phyloP scores from a whole-genome alignment of 2,329 filamentous ascomycete species.

The Colletotrichum chrysophilum region DNA sequence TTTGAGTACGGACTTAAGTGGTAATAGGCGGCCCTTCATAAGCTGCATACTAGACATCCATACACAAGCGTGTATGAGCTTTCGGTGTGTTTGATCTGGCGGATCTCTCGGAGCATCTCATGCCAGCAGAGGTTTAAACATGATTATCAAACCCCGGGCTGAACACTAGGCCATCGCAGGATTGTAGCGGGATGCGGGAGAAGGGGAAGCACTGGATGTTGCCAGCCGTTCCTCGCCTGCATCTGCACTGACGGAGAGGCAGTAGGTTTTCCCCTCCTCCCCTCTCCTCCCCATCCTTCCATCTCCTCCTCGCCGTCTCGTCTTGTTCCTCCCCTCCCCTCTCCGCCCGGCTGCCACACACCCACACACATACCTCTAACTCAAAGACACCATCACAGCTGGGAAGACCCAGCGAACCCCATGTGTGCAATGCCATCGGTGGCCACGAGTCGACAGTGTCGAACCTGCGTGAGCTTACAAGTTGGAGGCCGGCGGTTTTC shows the following conservation, averaged over 20 bases:
- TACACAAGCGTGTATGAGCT: not conserved
- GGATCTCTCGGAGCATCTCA: slow-evolving; percentile 2
- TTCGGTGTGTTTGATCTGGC: not conserved
- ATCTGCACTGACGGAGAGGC: not conserved
- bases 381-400: not conserved
- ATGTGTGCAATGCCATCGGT: not conserved
- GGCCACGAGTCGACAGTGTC: not conserved
- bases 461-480: not conserved
- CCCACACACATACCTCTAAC: not conserved
- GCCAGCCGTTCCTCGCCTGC: not conserved
- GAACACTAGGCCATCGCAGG: not conserved
- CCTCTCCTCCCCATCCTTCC: not conserved
- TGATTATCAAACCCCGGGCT: not conserved
- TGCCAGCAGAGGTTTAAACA: not conserved
- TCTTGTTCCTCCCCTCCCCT: slow-evolving; percentile 1
- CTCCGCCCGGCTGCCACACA: slow-evolving; percentile 7
- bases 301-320: not conserved
- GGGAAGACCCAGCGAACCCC: not conserved
- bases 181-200: not conserved
- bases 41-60: not conserved
- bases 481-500: not conserved
- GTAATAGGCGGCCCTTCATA: not conserved
- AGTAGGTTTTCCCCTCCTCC: not conserved
- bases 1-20: not conserved
- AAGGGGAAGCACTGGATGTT: not conserved